Base-by-base conservation (phyloP, 169 alveolate species). In the Plasmodium blacklocki region DNA sequence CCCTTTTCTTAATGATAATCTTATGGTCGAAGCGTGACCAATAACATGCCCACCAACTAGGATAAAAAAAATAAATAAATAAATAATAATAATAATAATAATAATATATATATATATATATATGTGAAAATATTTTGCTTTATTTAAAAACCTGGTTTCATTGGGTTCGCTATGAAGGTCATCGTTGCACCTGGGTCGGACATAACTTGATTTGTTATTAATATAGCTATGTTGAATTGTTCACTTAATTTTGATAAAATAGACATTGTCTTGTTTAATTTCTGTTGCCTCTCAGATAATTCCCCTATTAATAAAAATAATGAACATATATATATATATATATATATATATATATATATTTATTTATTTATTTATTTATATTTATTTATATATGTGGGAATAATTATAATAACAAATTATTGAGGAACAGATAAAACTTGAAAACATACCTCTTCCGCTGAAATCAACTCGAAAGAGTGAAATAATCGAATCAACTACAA, bases 11-110 rank as follows among this genome's bases (percentile, higher is more conserved):
- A 98, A 93, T 70, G 97, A 95, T 5, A 98, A 93, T 74, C 99
- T 96, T 0, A 98, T 97, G 50, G 98, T 96, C 7, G 99, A 96
- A 15, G 99, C 99, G 92, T 98, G 99, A 21, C 99, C 99, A 92
- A 98, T 96, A 66, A 98, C 99, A 94, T 98, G 99, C 0, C 99
- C 99, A 7, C 99, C 99, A 56, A 98, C 97, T 74, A 76, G 32
- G 21, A 58, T 18, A 56, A 43, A 59, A 49, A 21, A 64, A 60
- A 45, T 12, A 45, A 15, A 29, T 39, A 67, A 0, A 26, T 26
- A 26, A n/a, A n/a, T n/a, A n/a, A n/a, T n/a, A n/a, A n/a, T n/a
- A n/a, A n/a, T n/a, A n/a, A n/a, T n/a, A n/a, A n/a, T n/a, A n/a
- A n/a, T n/a, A n/a, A n/a, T n/a, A n/a, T 54, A 26, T 23, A 18